Evolutionary conservation across 768 basidiomycete species (phyloP), one percentile per base, ranked within the genome.

Genomic region (Calvatia gigantea): DNA sequence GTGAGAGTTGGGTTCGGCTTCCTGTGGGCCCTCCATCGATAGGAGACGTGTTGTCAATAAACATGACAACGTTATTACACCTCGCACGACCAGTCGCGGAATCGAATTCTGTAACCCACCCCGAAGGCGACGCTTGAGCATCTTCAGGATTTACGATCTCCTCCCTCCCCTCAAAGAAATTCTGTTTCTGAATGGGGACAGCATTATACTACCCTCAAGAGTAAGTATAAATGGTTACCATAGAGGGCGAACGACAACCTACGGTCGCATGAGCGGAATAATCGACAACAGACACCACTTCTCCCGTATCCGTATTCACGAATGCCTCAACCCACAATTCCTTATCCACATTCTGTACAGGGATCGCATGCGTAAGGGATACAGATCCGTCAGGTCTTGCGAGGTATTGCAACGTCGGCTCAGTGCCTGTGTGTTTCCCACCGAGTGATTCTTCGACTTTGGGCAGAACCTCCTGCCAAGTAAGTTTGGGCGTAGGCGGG

Each of bases 281-380:
- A 63, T 84, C 81, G 45, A 75, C 77, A 19, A 80, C 72, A 25
- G 73, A 70, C 11, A 81, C 66, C 44, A 84, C 60, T 38, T 78
- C 73, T 8, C 78, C 77, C 19, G 75, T 68, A 53, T 78, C 75
- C 14, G 78, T 81, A 55, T 80, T 80, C 52, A 84, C 74, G 58
- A 78, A 80, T 1, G 80, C 82, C 66, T 85, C 80, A 60, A 73
- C 75, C 81, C 81, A 84, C 19, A 73, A 71, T 54, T 77, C 63
- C 4, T 57, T 53, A 11, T 58, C 59, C 27, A 60, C 52, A 63
- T 71, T 70, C 56, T 64, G 65, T 31, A 73, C 64, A 51, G 71
- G 73, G 11, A 72, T 51, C 15, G 66, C 69, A 61, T 78, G 70
- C 8, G 72, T 69, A 21, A 80, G 71, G 17, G 65, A 66, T 25